phyloP scores from a whole-genome alignment of 306 rosid genomes.

The Quercus alba region DNA sequence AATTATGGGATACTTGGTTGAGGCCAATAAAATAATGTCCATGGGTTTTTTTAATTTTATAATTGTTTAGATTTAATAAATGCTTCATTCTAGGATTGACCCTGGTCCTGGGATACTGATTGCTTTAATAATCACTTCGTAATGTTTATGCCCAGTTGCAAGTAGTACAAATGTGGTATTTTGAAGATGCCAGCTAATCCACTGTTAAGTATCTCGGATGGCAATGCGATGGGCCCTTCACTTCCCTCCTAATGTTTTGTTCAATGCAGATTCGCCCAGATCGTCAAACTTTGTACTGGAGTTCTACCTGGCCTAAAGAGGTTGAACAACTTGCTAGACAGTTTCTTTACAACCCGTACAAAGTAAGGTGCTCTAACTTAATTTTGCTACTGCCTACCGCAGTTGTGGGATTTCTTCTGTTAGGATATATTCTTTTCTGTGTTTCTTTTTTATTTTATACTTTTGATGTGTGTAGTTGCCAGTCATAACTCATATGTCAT shows the following conservation, averaged over 20 bases:
- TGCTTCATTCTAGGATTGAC: too few species aligned
- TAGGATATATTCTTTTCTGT: slow-evolving; percentile 1
- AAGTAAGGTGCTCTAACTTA: slow-evolving; percentile 46
- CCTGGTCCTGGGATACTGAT: background rate
- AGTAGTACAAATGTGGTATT: background rate
- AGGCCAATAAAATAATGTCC: too few species aligned
- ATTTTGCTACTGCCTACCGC: background rate
- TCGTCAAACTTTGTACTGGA: slow-evolving; percentile 94
- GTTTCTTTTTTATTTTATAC: background rate
- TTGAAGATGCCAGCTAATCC: background rate
- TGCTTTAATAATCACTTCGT: background rate
- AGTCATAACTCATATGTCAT: background rate
- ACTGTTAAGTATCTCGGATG: background rate
- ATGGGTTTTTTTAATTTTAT: too few species aligned
- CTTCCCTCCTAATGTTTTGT: background rate
- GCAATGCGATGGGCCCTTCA: background rate
- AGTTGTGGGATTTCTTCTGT: background rate
- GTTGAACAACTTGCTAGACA: slow-evolving; percentile 79
- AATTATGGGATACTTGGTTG: too few species aligned
- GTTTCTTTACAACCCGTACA: slow-evolving; percentile 92
- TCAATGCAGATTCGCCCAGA: slow-evolving; percentile 75
- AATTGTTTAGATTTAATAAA: too few species aligned
- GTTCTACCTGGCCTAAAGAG: slow-evolving; percentile 99
- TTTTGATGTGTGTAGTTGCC: background rate
- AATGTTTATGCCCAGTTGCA: background rate